phyloP scores from a whole-genome alignment of 148 eudicot species.

The Tetragonia tetragonoides region DNA sequence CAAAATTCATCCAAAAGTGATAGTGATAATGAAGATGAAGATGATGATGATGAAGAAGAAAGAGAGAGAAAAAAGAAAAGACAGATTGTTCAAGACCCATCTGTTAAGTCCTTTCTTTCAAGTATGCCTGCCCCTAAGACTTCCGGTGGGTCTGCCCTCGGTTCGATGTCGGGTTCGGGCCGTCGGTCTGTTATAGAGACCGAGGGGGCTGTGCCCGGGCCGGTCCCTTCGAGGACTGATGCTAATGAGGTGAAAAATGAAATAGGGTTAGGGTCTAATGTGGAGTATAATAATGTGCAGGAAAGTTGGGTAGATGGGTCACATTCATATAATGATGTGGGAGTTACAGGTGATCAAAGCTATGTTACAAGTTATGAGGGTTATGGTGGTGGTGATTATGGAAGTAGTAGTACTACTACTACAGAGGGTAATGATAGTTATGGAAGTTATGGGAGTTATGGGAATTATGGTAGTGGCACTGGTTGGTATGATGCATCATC shows the following conservation, averaged over 20 bases:
- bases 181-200: conserved; percentile 58
- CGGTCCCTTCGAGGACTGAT: conserved; percentile 1
- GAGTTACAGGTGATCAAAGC: conserved; percentile 15
- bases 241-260: conserved; percentile 20
- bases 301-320: conserved; percentile 26
- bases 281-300: neutral
- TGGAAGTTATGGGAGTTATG: conserved; percentile 26
- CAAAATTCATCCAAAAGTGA: conserved; percentile 14
- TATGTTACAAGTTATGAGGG: conserved; percentile 22
- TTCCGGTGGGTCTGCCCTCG: conserved; percentile 39
- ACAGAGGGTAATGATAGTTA: conserved; percentile 21
- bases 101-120: conserved; percentile 63
- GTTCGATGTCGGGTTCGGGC: conserved; percentile 45
- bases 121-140: conserved; percentile 73
- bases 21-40: conserved; percentile 53
- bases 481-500: conserved; percentile 35
- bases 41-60: conserved; percentile 41
- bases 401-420: neutral
- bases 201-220: conserved; percentile 8
- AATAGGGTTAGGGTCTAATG: conserved; percentile 22
- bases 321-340: conserved; percentile 20
- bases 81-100: conserved; percentile 27
- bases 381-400: conserved; percentile 26
- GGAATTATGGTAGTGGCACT: conserved; percentile 26
- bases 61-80: conserved; percentile 36